A percentile compares a stretch with the other conserved stretches of the same genome.
These are phyloP conservation scores for Cercospora citrullina DNA, from an alignment of 2,329 filamentous ascomycete genomes.

Conservation along the genomic window DNA sequence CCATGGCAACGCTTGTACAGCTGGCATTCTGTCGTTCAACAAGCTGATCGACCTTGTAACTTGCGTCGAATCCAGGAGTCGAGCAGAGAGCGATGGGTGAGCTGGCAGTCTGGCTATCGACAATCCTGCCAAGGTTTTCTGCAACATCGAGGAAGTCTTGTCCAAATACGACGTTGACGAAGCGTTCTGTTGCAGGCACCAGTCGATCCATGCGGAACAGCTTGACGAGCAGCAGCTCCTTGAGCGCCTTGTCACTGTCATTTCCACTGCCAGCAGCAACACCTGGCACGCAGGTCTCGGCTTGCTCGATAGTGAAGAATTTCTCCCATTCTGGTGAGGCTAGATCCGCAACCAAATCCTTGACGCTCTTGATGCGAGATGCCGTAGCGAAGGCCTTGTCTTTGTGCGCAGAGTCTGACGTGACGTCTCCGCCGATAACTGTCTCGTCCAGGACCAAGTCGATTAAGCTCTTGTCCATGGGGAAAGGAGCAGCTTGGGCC, in stretches of 20 bases:
- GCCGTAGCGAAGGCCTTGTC: slow-evolving; percentile 70
- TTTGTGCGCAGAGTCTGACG: slow-evolving; percentile 62
- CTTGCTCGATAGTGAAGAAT: slow-evolving; percentile 83
- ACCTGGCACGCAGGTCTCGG: slow-evolving; percentile 77
- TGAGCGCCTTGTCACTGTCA: slow-evolving; percentile 72
- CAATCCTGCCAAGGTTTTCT: slow-evolving; percentile 82
- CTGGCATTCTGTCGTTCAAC: slow-evolving; percentile 79
- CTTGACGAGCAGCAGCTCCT: slow-evolving; percentile 87
- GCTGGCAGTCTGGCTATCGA: slow-evolving; percentile 78
- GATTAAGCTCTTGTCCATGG: slow-evolving; percentile 88
- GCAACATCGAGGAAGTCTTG: slow-evolving; percentile 76
- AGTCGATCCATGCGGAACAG: slow-evolving; percentile 94
- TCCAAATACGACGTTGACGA: slow-evolving; percentile 84
- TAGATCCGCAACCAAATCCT: slow-evolving; percentile 66
- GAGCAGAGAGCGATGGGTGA: slow-evolving; percentile 90
- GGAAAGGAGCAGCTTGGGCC: slow-evolving; percentile 91
- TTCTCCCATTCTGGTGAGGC: slow-evolving; percentile 69
- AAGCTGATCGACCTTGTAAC: slow-evolving; percentile 96
- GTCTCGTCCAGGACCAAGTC: slow-evolving; percentile 81
- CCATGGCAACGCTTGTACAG: slow-evolving; percentile 98
- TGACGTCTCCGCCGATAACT: slow-evolving; percentile 75
- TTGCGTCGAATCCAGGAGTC: slow-evolving; percentile 94
- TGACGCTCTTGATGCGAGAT: slow-evolving; percentile 70
- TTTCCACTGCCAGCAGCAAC: slow-evolving; percentile 62
- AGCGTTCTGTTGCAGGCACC: slow-evolving; percentile 87